Evolutionary conservation across 805 yeast species (phyloP).

Genomic region (Priceomyces medius): DNA sequence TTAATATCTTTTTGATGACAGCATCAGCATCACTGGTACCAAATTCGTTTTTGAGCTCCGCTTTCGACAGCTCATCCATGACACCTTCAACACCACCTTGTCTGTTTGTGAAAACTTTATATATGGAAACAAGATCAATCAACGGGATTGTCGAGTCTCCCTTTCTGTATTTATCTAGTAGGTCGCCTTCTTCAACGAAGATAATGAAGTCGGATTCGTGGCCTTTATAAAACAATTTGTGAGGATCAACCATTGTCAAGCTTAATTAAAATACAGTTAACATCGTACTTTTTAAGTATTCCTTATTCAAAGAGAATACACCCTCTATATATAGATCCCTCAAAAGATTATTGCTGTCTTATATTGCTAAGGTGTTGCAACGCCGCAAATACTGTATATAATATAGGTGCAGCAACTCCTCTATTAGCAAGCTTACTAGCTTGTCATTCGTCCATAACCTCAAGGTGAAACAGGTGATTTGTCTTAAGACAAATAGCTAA

Average conservation of each 20-base stretch:
- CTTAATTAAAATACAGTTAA: no score
- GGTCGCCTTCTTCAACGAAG: constrained; percentile 56
- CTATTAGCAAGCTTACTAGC: not conserved
- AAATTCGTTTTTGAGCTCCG: constrained; percentile 65
- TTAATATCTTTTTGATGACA: constrained; percentile 56
- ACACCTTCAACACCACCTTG: constrained; percentile 73
- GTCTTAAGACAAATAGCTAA: no score
- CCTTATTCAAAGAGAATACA: no score
- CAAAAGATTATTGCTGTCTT: not conserved
- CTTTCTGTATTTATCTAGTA: constrained; percentile 46
- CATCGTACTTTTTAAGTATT: no score
- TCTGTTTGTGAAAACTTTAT: constrained; percentile 61
- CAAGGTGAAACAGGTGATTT: no score
- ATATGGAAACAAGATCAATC: constrained; percentile 59
- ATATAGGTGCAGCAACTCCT: not conserved
- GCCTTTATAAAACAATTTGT: constrained; percentile 67
- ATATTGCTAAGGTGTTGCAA: not conserved
- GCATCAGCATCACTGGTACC: constrained; percentile 57
- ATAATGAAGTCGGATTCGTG: constrained; percentile 60
- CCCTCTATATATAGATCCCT: no score
- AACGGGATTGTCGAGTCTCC: constrained; percentile 58
- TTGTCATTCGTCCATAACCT: not conserved
- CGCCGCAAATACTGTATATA: not conserved
- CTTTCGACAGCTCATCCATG: constrained; percentile 67
- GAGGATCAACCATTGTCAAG: constrained; percentile 21